A percentile compares a stretch with the other conserved stretches of the same genome.
These are phyloP conservation scores for Alternaria dauci DNA, from an alignment of 2,329 filamentous ascomycete genomes.

Conservation along the genomic window DNA sequence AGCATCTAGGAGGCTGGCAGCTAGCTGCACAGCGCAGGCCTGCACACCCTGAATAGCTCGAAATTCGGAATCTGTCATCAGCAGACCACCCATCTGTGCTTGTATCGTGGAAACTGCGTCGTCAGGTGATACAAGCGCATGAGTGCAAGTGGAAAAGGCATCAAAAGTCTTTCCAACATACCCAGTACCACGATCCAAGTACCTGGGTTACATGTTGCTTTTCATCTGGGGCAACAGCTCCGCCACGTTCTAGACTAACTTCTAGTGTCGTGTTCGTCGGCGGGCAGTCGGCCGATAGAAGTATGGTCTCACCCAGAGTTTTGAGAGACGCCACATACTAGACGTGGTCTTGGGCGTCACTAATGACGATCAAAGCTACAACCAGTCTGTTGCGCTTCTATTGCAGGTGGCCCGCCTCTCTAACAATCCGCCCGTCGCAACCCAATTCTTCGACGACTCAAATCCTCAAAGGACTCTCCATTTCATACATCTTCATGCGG, in stretches of 20 bases:
- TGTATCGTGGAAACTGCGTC: background rate
- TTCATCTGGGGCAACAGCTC: background rate
- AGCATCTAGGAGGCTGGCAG: background rate
- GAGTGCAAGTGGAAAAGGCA: background rate
- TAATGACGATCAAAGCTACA: background rate
- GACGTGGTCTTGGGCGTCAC: background rate
- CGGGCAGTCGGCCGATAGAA: background rate
- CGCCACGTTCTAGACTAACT: background rate
- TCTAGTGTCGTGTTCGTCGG: background rate
- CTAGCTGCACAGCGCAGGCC: background rate
- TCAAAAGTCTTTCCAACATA: background rate
- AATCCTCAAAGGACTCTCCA: background rate
- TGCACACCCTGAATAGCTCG: background rate
- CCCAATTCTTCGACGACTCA: background rate
- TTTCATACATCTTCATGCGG: background rate
- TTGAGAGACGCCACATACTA: slow-evolving; percentile 4
- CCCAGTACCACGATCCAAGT: background rate
- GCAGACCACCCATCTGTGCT: background rate
- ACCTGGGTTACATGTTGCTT: background rate
- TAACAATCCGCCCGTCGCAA: background rate
- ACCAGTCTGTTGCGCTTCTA: background rate
- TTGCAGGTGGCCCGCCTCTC: background rate
- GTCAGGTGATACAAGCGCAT: background rate
- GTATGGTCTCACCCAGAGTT: background rate
- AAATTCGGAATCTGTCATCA: background rate